Base-by-base conservation (phyloP, 108 stramenopile genomes). In the Skeletonema potamos region DNA sequence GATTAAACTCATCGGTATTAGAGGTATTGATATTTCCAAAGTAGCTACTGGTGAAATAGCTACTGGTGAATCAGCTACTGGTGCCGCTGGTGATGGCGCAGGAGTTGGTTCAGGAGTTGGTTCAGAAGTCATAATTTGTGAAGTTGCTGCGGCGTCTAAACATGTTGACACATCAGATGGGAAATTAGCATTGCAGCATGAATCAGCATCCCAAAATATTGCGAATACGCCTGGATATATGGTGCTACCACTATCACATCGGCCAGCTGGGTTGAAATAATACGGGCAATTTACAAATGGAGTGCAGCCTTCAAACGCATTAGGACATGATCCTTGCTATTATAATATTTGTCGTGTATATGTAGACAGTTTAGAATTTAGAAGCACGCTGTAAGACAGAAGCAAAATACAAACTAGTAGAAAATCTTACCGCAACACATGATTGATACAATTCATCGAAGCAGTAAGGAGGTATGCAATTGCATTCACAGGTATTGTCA, bases 231-330 rank as follows among this genome's bases (percentile, higher is more conserved):
- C 70, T 27, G 58, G 34, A 4, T 27, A 12, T 9, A 59, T 48
- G 58, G 18, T 4, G 60, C 32, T n/a, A n/a, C n/a, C n/a, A 15
- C 29, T 62, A 18, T 62, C 70, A 28, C 70, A 72, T 22, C 9
- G 28, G 1, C 70, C 70, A 18, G 51, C 15, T 10, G 70, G 61
- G 24, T 72, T 62, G 36, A 30, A 32, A 36, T 37, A 72, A 34
- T 72, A 72, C 13, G 70, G 70, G 17, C 70, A 72, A 37, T 72
- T 27, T 12, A 62, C 37, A 36, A 39, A 27, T 27, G 62, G 48
- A 27, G 70, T 72, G 12, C 70, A 72, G 11, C 51, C 46, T 43
- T 44, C 62, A 43, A 72, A 72, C 36, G 34, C 48, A 36, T 62
- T 72, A 12, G 22, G 60, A 24, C 70, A 72, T 30, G 39, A 33